Evolutionary conservation across 495 filamentous ascomycete genomes (phyloP).

Genomic region (Aspergillus hancockii): DNA sequence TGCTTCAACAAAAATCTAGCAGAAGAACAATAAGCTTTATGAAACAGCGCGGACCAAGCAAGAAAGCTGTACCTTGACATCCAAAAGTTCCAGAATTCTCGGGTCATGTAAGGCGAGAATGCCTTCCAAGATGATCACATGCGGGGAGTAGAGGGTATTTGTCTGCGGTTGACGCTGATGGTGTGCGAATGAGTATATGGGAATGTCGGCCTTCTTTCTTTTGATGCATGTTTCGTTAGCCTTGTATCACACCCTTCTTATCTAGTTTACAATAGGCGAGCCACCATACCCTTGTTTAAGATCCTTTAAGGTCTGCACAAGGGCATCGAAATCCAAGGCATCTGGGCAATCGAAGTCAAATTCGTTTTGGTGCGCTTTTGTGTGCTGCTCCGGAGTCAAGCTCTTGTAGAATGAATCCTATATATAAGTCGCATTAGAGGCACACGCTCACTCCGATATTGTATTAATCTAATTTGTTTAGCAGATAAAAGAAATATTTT

Average conservation of each 20-base stretch:
- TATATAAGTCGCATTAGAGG: constrained; percentile 25
- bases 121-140: constrained; percentile 92
- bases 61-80: constrained; percentile 70
- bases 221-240: constrained; percentile 10
- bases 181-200: constrained; percentile 91
- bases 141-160: constrained; percentile 89
- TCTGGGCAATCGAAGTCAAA: constrained; percentile 95
- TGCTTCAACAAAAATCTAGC: constrained; percentile 88
- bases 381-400: constrained; percentile 70
- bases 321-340: constrained; percentile 90
- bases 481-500: constrained; percentile 11
- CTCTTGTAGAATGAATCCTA: constrained; percentile 97
- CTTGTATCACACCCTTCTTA: background rate
- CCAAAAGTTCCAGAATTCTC: constrained; percentile 80
- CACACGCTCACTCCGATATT: constrained; percentile 1
- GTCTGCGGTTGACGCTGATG: constrained; percentile 80
- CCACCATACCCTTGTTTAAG: constrained; percentile 84
- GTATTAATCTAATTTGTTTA: constrained; percentile 5
- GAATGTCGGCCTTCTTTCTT: constrained; percentile 90
- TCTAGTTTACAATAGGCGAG: background rate
- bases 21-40: constrained; percentile 20
- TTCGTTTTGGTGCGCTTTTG: constrained; percentile 79
- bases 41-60: constrained; percentile 6
- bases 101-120: constrained; percentile 93
- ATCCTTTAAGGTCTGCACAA: constrained; percentile 78